These are phyloP conservation scores for Colletotrichum chlorophyti DNA, from an alignment of 2,329 filamentous ascomycete genomes.

Conservation along the genomic window DNA sequence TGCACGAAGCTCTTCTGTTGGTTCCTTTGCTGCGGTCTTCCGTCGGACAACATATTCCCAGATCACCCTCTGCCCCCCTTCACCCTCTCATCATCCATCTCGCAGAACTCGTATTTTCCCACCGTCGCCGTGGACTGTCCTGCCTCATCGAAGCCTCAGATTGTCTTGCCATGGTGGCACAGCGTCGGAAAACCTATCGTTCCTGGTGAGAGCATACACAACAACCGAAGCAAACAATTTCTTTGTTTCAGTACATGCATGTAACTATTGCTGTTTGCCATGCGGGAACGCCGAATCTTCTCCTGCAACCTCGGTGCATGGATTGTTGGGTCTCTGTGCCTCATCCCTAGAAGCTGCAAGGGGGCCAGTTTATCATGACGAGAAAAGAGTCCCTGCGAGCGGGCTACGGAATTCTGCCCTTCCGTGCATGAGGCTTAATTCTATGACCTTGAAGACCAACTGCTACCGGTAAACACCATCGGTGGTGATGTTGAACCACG, in stretches of 20 bases:
- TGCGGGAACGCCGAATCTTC: background rate
- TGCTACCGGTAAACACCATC: too few relatives aligned
- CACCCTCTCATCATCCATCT: conserved; percentile 3
- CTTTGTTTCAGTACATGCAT: too few relatives aligned
- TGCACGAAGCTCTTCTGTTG: background rate
- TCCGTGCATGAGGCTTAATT: too few relatives aligned
- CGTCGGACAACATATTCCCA: conserved; percentile 11
- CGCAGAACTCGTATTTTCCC: background rate
- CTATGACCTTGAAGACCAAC: too few relatives aligned
- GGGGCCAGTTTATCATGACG: too few relatives aligned
- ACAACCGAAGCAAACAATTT: conserved; percentile 25
- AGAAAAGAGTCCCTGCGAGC: too few relatives aligned
- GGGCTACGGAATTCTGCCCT: too few relatives aligned
- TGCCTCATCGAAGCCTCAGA: conserved; percentile 24
- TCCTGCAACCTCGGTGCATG: background rate
- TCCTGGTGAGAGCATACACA: conserved; percentile 1
- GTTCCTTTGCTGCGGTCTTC: conserved; percentile 1
- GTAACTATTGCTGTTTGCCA: too few relatives aligned
- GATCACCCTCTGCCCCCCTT: background rate
- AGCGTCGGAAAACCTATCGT: background rate
- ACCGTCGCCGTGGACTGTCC: background rate
- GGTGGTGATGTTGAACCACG: too few relatives aligned
- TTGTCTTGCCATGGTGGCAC: conserved; percentile 21
- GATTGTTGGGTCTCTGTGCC: too few relatives aligned
- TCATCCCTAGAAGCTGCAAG: too few relatives aligned